These are phyloP conservation scores for Helicocarpus griseus DNA, from an alignment of 2,329 filamentous ascomycete species.

Conservation along the genomic window DNA sequence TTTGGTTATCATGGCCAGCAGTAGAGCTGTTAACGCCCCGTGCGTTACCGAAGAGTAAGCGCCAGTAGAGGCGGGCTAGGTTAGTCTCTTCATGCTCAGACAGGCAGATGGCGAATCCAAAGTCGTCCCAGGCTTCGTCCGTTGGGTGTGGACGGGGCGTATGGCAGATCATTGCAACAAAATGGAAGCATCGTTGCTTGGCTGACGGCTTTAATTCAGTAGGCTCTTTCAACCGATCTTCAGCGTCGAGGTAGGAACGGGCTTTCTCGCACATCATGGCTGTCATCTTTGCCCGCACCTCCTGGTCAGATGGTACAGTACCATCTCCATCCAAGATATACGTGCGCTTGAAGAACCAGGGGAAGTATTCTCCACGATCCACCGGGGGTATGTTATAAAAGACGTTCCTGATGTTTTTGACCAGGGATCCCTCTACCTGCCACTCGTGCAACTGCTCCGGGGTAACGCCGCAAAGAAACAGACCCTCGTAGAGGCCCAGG, in stretches of 20 bases:
- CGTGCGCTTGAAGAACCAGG: constrained; percentile 18
- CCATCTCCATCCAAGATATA: constrained; percentile 14
- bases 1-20: no score
- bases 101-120: constrained; percentile 16
- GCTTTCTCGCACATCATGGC: constrained; percentile 16
- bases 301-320: constrained; percentile 12
- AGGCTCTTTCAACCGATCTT: constrained; percentile 11
- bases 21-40: no score
- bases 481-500: constrained; percentile 18
- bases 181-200: constrained; percentile 10
- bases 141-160: constrained; percentile 13
- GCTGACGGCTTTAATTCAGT: constrained; percentile 15
- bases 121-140: constrained; percentile 13
- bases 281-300: constrained; percentile 10
- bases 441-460: constrained; percentile 16
- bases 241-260: constrained; percentile 13
- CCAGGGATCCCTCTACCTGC: constrained; percentile 13
- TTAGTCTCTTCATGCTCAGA: constrained; percentile 11
- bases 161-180: constrained; percentile 12
- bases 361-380: constrained; percentile 18
- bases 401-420: constrained; percentile 17
- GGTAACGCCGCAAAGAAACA: constrained; percentile 13
- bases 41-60: constrained; percentile 12
- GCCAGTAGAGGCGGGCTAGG: constrained; percentile 11
- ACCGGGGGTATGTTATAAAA: constrained; percentile 14